Conservation (phyloP, 2,329 filamentous ascomycete species). For the Cladosporium sp. region DNA sequence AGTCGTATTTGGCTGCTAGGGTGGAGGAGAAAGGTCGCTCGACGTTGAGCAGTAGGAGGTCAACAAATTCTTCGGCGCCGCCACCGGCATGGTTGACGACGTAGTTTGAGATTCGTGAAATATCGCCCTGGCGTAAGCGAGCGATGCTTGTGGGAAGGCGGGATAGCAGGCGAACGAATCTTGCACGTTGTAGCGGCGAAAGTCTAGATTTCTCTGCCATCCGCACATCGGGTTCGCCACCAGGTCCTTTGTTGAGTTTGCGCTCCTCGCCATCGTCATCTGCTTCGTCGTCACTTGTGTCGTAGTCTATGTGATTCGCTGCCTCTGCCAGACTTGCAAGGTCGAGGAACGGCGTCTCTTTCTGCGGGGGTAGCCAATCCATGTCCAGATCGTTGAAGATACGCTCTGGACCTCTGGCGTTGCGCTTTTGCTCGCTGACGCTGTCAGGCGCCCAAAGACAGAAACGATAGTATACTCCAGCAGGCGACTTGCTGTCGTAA, state of each 20-base stretch:
- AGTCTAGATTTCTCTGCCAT: constrained; percentile 55
- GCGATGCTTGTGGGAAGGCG: constrained; percentile 72
- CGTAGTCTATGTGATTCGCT: constrained; percentile 77
- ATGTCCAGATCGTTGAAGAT: constrained; percentile 69
- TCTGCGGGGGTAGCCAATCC: constrained; percentile 73
- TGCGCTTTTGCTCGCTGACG: constrained; percentile 46
- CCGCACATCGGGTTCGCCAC: constrained; percentile 36
- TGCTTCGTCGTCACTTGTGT: constrained; percentile 81
- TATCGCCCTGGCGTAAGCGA: constrained; percentile 74
- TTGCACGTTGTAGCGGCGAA: constrained; percentile 78
- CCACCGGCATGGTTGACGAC: constrained; percentile 81
- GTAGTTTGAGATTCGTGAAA: constrained; percentile 81
- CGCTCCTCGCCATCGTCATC: constrained; percentile 51
- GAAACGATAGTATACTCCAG: constrained; percentile 89
- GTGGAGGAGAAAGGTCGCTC: constrained; percentile 70
- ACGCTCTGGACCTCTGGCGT: constrained; percentile 24
- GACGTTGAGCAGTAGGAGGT: constrained; percentile 80
- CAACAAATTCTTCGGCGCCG: constrained; percentile 87
- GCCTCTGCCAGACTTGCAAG: constrained; percentile 70
- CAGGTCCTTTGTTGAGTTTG: constrained; percentile 36
- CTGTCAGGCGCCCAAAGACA: constrained; percentile 62
- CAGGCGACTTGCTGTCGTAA: constrained; percentile 76
- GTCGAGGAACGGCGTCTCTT: constrained; percentile 60
- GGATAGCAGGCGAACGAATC: constrained; percentile 77
- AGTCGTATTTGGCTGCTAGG: constrained; percentile 59